phyloP scores from a whole-genome alignment of 2,329 filamentous ascomycete species.

The Seiridium unicorne region DNA sequence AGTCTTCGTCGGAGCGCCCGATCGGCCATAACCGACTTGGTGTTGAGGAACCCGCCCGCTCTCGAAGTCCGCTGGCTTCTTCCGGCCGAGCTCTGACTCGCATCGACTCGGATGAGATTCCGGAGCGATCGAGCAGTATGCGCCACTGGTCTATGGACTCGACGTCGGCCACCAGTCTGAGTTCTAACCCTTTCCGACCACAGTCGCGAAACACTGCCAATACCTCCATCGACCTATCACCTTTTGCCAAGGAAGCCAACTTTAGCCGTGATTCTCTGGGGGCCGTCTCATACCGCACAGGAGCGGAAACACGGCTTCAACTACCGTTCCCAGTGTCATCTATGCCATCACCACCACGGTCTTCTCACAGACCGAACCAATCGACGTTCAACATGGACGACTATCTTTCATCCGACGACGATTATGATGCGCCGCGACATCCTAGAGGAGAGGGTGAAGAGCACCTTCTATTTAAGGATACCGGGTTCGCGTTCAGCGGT shows the following conservation, averaged over 20 bases:
- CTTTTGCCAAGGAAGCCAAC: slow-evolving; percentile 13
- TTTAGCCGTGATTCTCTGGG: slow-evolving; percentile 11
- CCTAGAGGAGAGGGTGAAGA: slow-evolving; percentile 8
- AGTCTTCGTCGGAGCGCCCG: slow-evolving; percentile 8
- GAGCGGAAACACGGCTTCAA: slow-evolving; percentile 10
- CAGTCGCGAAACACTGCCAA: slow-evolving; percentile 42
- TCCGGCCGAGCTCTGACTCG: slow-evolving; percentile 22
- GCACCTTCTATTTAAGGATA: slow-evolving; percentile 9
- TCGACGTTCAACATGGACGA: slow-evolving; percentile 8
- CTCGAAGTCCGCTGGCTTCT: slow-evolving; percentile 21
- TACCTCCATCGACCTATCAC: slow-evolving; percentile 41
- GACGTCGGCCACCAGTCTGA: slow-evolving; percentile 37
- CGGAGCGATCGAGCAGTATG: slow-evolving; percentile 33
- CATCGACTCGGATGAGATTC: slow-evolving; percentile 35
- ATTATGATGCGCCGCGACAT: slow-evolving; percentile 1
- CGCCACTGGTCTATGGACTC: slow-evolving; percentile 41
- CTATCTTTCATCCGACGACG: slow-evolving; percentile 10
- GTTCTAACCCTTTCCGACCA: slow-evolving; percentile 39
- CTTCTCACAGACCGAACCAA: neutral
- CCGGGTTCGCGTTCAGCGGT: slow-evolving; percentile 9
- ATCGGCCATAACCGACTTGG: slow-evolving; percentile 10
- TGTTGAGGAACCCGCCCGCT: slow-evolving; percentile 13
- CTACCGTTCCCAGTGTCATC: neutral
- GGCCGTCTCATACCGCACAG: neutral
- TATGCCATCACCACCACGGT: neutral